Evolutionary conservation across 768 basidiomycete genomes (phyloP), one percentile per base, ranked within the genome.

Genomic region (Suillus ampliporus): DNA sequence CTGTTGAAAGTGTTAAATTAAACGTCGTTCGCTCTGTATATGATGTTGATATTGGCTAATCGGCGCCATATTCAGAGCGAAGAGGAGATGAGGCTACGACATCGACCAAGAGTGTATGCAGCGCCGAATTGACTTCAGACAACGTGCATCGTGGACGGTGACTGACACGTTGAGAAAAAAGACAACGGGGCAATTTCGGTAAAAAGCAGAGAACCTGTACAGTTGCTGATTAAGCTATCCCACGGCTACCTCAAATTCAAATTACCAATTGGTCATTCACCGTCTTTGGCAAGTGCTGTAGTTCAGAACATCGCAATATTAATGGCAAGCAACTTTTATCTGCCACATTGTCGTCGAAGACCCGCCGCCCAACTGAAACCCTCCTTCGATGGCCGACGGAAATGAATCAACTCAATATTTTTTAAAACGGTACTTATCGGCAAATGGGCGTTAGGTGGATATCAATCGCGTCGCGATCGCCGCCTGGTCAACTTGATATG

Each of bases 141-240:
- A 35, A 37, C 7, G 31, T n/a, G 31, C 31, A 21, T 34, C 15
- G 10, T 51, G 34, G 13, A n/a, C 7, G 6, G 44, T 34, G 43
- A 23, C 14, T 17, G 21, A n/a, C 10, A 13, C 35, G 28, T 26
- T 7, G n/a, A 2, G 15, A 23, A 56, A 1, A 54, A 3, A 26
- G 21, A 62, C 57, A 31, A 26, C 38, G 15, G 7, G 15, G 14
- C n/a, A 13, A 35, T 14, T 21, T n/a, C n/a, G 21, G 44, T 26
- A 5, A 43, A 51, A 47, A 57, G 48, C 6, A 2, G 11, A 38
- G 10, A 26, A 44, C 28, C 61, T 71, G 26, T 75, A 69, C 58
- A 70, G 62, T 34, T 47, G 51, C 54, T 74, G 68, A 75, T 65
- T 65, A 74, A 34, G 0, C 4, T 71, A 35, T 74, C 74, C 43